Evolutionary conservation across 768 basidiomycete genomes (phyloP).

Genomic region (Sporobolomyces phaffii): DNA sequence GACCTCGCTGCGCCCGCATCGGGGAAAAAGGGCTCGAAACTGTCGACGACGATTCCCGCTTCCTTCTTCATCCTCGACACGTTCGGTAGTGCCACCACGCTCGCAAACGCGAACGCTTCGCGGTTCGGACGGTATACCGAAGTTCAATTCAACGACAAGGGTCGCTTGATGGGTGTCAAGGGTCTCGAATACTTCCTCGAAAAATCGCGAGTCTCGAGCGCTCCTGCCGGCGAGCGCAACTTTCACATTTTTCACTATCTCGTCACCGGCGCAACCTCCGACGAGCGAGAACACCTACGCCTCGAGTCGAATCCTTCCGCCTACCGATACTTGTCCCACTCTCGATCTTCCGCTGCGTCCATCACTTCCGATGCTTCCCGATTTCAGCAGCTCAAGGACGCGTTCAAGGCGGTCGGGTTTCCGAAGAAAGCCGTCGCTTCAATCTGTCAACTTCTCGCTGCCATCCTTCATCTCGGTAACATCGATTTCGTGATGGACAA

Average conservation of each 20-base stretch:
- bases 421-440: constrained; percentile 82
- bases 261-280: constrained; percentile 77
- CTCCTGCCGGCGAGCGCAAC: constrained; percentile 86
- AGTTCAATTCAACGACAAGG: constrained; percentile 89
- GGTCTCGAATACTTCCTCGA: constrained; percentile 96
- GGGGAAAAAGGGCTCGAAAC: constrained; percentile 51
- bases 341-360: constrained; percentile 20
- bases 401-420: constrained; percentile 84
- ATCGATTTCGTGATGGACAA: constrained; percentile 84
- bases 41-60: constrained; percentile 76
- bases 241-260: constrained; percentile 98
- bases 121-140: constrained; percentile 98
- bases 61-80: constrained; percentile 92
- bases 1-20: constrained; percentile 75
- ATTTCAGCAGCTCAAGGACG: constrained; percentile 89
- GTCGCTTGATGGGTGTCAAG: constrained; percentile 80
- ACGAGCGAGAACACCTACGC: constrained; percentile 82
- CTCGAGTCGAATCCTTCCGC: constrained; percentile 61
- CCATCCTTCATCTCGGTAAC: constrained; percentile 93
- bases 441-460: constrained; percentile 87
- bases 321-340: constrained; percentile 65
- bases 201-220: constrained; percentile 76
- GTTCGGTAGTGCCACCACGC: constrained; percentile 78
- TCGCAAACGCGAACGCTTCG: constrained; percentile 90
- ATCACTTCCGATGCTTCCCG: constrained; percentile 70